Conservation (phyloP, 108 stramenopile genomes). For the Nitzschia palea region DNA sequence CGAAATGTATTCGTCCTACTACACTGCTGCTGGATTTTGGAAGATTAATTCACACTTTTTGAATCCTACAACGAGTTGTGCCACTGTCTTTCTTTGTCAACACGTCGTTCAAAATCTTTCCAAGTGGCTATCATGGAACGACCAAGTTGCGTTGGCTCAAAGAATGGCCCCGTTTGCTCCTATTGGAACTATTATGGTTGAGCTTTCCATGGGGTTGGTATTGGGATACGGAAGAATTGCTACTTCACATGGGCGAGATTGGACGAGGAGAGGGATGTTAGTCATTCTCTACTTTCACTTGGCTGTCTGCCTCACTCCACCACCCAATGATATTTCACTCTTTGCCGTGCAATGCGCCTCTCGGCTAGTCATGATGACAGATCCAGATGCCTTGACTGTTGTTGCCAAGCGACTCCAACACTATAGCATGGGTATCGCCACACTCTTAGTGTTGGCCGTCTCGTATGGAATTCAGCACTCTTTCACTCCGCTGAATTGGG, state of each 20-base stretch:
- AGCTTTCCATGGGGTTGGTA: constrained; percentile 1
- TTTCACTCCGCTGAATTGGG: background rate
- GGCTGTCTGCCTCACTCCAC: background rate
- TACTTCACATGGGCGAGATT: background rate
- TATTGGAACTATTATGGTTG: background rate
- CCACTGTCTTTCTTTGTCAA: constrained; percentile 3
- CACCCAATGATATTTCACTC: constrained; percentile 5
- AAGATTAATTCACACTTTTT: constrained; percentile 7
- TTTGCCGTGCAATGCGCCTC: background rate
- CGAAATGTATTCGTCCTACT: constrained; percentile 1
- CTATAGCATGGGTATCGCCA: background rate
- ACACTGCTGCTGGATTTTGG: constrained; percentile 5
- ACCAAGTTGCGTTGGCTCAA: background rate
- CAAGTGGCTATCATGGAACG: background rate
- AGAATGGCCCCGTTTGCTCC: background rate
- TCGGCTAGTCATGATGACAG: background rate
- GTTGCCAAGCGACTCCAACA: background rate
- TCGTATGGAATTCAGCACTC: background rate
- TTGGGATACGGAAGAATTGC: background rate
- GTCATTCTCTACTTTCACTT: background rate
- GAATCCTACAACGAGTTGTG: constrained; percentile 6
- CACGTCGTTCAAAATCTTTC: background rate
- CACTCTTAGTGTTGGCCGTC: background rate
- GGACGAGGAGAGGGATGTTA: background rate
- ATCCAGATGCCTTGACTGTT: background rate